Evolutionary conservation across 1,284 basidiomycete species (phyloP), one percentile per base, ranked within the genome.

Genomic region (Xerocomus minutiporus): DNA sequence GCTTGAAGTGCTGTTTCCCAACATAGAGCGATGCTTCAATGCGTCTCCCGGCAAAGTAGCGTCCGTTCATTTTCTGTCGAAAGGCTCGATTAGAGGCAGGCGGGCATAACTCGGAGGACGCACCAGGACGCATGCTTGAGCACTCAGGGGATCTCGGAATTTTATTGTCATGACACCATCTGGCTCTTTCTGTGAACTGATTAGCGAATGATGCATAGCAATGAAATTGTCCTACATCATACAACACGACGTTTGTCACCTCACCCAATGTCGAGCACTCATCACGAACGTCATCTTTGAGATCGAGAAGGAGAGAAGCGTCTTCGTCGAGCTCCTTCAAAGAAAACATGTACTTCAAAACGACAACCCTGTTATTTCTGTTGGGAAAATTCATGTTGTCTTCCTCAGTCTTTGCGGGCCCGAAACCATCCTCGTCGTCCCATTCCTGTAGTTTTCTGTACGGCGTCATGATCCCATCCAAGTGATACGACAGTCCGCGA

Each of bases 151-250:
- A 58, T 96, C 93, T 54, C 86, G 85, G 75, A 98, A 99, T 62
- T 96, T 96, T 57, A 99, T 86, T 0, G 94, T 96, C 82, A 99
- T 97, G 52, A 99, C 75, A 2, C 97, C 97, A 39, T 97, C 93
- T 23, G 85, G 76, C 69, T 99, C 97, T 74, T 87, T 83, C 93
- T 97, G 71, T 15, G 42, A 8, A 20, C 43, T 50, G 13, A 43
- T 48, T 17, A 52, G 48, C 23, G 20, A 15, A 23, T 38, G 17
- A 44, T 29, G 43, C 11, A 17, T 40, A 46, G 28, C 20, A 43
- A 46, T 12, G 12, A 43, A 39, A 47, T 12, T 20, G 8, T 79
- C 91, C 71, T 67, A 96, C 93, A 73, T 99, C 96, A 69, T 96
- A 99, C 31, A 99, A 71, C n/a, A 93, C 85, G 0, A 98, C 91